Percentiles rank a stretch among this genome's conserved stretches.
These are phyloP conservation scores for Ogataea henricii DNA, from an alignment of 805 yeast genomes.

Conservation along the genomic window DNA sequence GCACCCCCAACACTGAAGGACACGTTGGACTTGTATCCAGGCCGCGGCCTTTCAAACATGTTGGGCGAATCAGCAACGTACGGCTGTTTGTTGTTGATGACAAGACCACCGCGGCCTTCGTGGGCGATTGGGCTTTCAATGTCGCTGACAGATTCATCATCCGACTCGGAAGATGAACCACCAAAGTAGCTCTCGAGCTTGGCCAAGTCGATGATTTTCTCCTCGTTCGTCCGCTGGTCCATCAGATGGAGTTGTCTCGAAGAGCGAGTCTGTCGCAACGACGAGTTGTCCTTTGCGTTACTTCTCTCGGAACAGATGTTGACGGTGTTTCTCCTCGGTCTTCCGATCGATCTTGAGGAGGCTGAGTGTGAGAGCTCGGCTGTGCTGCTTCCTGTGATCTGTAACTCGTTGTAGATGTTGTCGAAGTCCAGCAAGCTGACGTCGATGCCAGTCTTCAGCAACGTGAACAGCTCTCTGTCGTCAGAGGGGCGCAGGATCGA, in stretches of 20 bases:
- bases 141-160: conserved; percentile 8
- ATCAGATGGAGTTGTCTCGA: conserved; percentile 31
- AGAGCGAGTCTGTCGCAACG: conserved; percentile 31
- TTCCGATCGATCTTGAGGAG: conserved; percentile 9
- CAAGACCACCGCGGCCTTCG: neutral
- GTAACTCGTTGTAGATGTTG: conserved; percentile 27
- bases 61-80: neutral
- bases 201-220: conserved; percentile 29
- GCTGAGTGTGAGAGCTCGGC: neutral
- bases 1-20: neutral
- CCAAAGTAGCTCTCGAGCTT: conserved; percentile 35
- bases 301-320: conserved; percentile 22
- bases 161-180: conserved; percentile 27
- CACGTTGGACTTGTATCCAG: neutral
- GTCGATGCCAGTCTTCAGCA: conserved; percentile 30
- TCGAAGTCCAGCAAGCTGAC: conserved; percentile 30
- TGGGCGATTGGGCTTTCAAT: neutral
- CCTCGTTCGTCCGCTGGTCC: conserved; percentile 23
- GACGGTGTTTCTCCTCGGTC: conserved; percentile 35
- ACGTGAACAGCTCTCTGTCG: conserved; percentile 29
- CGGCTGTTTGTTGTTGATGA: too few species aligned
- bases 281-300: conserved; percentile 9
- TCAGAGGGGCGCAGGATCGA: conserved; percentile 27
- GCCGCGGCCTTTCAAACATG: neutral
- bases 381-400: neutral